Conservation (phyloP, 2,329 filamentous ascomycete genomes). For the Chaetomiaceae sp. region DNA sequence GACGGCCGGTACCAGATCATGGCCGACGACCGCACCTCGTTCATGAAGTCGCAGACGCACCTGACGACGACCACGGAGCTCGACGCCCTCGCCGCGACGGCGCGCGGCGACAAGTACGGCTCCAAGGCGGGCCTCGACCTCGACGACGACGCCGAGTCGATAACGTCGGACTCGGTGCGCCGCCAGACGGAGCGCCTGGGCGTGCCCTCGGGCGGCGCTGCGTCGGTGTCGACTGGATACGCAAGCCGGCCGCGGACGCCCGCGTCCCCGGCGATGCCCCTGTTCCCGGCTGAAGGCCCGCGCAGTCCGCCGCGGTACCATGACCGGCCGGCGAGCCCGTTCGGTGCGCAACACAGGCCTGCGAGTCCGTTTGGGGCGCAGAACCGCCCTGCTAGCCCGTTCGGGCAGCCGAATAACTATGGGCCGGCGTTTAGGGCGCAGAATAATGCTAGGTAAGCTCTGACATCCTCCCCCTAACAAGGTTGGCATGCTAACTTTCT, state of each 20-base stretch:
- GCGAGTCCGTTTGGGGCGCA: conserved; percentile 5
- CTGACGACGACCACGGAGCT: conserved; percentile 75
- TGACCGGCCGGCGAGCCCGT: conserved; percentile 22
- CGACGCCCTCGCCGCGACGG: conserved; percentile 83
- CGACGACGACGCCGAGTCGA: conserved; percentile 68
- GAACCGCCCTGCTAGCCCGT: conserved; percentile 4
- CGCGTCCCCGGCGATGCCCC: conserved; percentile 46
- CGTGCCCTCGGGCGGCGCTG: conserved; percentile 19
- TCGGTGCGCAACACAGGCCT: conserved; percentile 1
- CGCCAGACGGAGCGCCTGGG: conserved; percentile 36
- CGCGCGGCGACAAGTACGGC: conserved; percentile 71
- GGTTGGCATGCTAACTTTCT: conserved; percentile 24
- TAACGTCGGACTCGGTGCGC: conserved; percentile 54
- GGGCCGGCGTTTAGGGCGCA: conserved; percentile 38
- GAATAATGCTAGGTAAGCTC: conserved; percentile 41
- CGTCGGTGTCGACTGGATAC: conserved; percentile 23
- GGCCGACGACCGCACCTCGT: conserved; percentile 91
- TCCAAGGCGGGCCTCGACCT: conserved; percentile 57
- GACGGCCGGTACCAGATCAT: conserved; percentile 94
- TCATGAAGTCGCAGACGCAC: conserved; percentile 93
- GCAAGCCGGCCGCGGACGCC: conserved; percentile 40
- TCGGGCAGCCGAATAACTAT: conserved; percentile 16
- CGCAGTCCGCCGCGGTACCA: conserved; percentile 29
- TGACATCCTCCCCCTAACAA: not conserved
- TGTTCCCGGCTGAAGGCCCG: conserved; percentile 42